Base-by-base conservation (phyloP, 2,329 filamentous ascomycete genomes). In the Hypoxylon sp. region DNA sequence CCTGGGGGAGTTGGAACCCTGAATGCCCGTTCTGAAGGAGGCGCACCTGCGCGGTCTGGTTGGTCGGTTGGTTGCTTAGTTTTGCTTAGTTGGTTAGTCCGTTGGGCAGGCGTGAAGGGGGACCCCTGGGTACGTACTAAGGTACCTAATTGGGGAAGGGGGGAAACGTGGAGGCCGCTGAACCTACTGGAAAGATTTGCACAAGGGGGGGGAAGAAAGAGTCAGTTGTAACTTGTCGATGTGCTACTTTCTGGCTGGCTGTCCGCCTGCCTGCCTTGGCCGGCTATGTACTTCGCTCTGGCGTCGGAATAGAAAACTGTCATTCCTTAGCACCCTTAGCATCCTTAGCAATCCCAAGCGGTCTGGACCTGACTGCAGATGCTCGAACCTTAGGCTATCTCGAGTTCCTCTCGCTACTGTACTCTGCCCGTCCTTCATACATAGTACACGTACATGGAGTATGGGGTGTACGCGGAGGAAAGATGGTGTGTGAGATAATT, bases 1-100 rank as follows among this genome's bases (percentile, higher is more conserved):
- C 71, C 72, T 74, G 74, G 70, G 70, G 70, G 74, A 73, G 70
- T 70, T 70, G 68, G 67, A 67, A 70, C 65, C 68, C 69, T 72
- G 65, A 39, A 67, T 58, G 56, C 53, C 57, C 65, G 61, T 57
- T 67, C 48, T 51, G 62, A 69, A 67, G 67, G 65, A 62, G 71
- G 67, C 64, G 65, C 62, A 47, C 51, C 46, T 68, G 62, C 46
- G 54, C 31, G 13, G 13, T 60, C 48, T 72, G 70, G 66, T 70
- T 71, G 68, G 65, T 46, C 42, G 31, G 62, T 63, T 70, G 60
- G 60, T 51, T 55, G 42, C 58, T 67, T 62, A 53, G 39, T 52
- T 65, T 13, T 37, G n/a, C 32, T 48, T 48, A 46, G 64, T 62
- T 48, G 65, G 56, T 55, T 60, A 55, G 48, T 61, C 27, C 29